These are phyloP conservation scores for Psilocybe cubensis DNA, from an alignment of 768 basidiomycete species.

Conservation along the genomic window DNA sequence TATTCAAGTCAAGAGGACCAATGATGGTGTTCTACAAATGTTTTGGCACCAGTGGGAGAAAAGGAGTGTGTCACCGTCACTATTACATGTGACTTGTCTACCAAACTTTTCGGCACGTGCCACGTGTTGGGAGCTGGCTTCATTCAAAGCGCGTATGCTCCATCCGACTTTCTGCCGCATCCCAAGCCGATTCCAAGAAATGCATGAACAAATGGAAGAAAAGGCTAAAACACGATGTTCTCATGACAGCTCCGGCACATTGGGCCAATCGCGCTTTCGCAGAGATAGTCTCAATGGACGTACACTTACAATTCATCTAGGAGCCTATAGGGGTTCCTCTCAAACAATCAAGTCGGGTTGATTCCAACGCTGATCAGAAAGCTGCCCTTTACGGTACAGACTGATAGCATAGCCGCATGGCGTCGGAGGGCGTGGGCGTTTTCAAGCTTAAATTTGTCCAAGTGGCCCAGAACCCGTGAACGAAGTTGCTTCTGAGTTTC, in stretches of 20 bases:
- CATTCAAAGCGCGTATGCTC: too few species aligned
- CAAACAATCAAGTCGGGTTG: too few species aligned
- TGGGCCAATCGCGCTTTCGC: not conserved
- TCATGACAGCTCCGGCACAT: not conserved
- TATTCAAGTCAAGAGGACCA: too few species aligned
- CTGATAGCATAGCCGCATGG: not conserved
- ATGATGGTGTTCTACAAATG: too few species aligned
- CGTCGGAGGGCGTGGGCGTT: not conserved
- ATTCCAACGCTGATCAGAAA: not conserved
- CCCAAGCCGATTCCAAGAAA: not conserved
- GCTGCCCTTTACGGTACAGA: not conserved
- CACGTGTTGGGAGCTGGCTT: too few species aligned
- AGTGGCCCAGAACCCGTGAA: not conserved
- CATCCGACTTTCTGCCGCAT: not conserved
- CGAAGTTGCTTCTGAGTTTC: not conserved
- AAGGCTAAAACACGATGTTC: not conserved
- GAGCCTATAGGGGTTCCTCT: too few species aligned
- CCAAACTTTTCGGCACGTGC: too few species aligned
- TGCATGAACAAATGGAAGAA: not conserved
- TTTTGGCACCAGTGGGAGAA: too few species aligned
- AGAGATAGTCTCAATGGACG: too few species aligned
- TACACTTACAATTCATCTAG: too few species aligned
- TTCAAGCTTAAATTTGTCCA: not conserved
- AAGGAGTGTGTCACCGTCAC: too few species aligned
- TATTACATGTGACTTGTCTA: too few species aligned